Evolutionary conservation across 2,329 filamentous ascomycete genomes (phyloP).

Genomic region (Trichophyton benhamiae): DNA sequence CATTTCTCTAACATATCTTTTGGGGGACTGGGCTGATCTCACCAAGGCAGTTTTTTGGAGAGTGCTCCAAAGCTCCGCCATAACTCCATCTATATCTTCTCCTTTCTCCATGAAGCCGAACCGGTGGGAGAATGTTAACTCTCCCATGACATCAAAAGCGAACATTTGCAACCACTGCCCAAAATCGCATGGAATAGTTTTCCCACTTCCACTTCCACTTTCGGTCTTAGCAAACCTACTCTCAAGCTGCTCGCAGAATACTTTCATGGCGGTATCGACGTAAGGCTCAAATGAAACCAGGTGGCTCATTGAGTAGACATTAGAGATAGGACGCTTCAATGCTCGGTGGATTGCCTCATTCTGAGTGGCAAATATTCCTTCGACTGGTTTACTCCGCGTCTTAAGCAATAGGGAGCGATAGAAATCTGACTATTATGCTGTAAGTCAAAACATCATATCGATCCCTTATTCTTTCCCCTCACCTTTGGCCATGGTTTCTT

Average conservation of each 20-base stretch:
- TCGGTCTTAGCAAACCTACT: neutral
- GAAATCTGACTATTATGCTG: neutral
- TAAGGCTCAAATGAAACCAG: neutral
- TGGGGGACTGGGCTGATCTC: neutral
- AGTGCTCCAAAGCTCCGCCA: neutral
- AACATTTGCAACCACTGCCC: slow-evolving; percentile 15
- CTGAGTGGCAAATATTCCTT: slow-evolving; percentile 3
- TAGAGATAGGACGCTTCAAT: neutral
- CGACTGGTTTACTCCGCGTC: neutral
- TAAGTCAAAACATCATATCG: neutral
- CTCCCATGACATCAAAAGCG: slow-evolving; percentile 19
- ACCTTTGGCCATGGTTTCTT: slow-evolving; percentile 44
- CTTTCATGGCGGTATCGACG: neutral
- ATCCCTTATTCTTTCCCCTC: neutral
- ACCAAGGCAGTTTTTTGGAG: neutral
- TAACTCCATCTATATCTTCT: slow-evolving; percentile 5
- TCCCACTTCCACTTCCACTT: neutral
- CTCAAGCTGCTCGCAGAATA: neutral
- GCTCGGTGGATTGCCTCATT: neutral
- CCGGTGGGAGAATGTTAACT: slow-evolving; percentile 21
- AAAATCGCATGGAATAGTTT: slow-evolving; percentile 9
- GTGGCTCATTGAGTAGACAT: slow-evolving; percentile 3
- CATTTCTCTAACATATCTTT: neutral
- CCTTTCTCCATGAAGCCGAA: slow-evolving; percentile 15
- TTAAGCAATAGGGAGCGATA: neutral